phyloP scores from a whole-genome alignment of 2,329 filamentous ascomycete genomes.

The Teratosphaeria gauchensis region DNA sequence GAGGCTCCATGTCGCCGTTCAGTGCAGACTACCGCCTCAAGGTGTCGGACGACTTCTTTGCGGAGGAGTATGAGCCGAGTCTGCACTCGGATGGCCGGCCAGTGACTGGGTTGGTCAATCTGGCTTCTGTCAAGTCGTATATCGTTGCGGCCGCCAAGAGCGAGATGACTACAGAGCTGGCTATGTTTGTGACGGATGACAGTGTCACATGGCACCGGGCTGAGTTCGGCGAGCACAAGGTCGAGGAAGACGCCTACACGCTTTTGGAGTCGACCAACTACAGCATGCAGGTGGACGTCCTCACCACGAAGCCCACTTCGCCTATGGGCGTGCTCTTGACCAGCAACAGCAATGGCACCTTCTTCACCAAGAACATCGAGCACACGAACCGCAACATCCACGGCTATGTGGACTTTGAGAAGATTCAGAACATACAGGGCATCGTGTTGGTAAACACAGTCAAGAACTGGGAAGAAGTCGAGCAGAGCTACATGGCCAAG shows the following conservation, averaged over 20 bases:
- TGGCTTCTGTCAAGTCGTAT: constrained; percentile 78
- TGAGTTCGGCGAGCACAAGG: constrained; percentile 76
- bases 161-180: constrained; percentile 76
- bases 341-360: constrained; percentile 95
- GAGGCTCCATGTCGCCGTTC: constrained; percentile 60
- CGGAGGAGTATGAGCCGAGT: constrained; percentile 58
- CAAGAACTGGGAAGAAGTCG: constrained; percentile 71
- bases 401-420: constrained; percentile 89
- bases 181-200: constrained; percentile 80
- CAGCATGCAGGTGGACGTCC: constrained; percentile 92
- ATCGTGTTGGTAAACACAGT: constrained; percentile 86
- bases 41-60: constrained; percentile 70
- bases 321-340: constrained; percentile 85
- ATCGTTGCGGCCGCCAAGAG: constrained; percentile 75
- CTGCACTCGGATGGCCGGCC: constrained; percentile 59
- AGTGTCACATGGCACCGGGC: constrained; percentile 81
- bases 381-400: constrained; percentile 75
- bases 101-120: constrained; percentile 68
- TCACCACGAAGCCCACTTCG: constrained; percentile 49
- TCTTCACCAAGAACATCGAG: constrained; percentile 84
- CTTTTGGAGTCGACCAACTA: constrained; percentile 94
- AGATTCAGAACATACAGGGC: constrained; percentile 82
- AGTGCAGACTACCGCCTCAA: constrained; percentile 68
- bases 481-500: constrained; percentile 39
- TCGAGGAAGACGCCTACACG: constrained; percentile 80